Percentiles rank a stretch among this genome's conserved stretches.
These are phyloP conservation scores for Chlamydomonas eustigma DNA, from an alignment of 139 green algal species.

Conservation along the genomic window DNA sequence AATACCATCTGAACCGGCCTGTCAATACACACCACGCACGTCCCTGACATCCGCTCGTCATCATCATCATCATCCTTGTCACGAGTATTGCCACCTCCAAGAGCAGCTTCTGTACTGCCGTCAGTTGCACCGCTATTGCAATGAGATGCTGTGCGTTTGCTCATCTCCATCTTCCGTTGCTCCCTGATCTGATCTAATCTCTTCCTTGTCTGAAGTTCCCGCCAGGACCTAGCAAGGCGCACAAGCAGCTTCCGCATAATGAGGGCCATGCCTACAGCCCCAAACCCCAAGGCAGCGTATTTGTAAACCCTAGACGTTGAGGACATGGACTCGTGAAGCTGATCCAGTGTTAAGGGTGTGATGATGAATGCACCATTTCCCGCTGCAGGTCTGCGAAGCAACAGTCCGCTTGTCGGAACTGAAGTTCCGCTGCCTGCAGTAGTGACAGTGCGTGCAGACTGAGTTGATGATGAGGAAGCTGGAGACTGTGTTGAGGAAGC, in stretches of 20 bases:
- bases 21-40: slow-evolving; percentile 33
- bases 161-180: neutral
- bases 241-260: neutral
- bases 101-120: too few species aligned
- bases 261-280: neutral
- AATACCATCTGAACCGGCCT: slow-evolving; percentile 22
- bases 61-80: neutral
- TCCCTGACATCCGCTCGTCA: slow-evolving; percentile 9
- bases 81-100: too few species aligned
- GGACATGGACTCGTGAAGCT: slow-evolving; percentile 21
- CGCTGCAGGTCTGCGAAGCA: slow-evolving; percentile 46
- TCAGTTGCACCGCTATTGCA: too few species aligned
- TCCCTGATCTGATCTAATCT: neutral
- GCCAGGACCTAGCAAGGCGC: neutral
- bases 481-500: too few species aligned
- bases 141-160: neutral
- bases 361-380: slow-evolving; percentile 26
- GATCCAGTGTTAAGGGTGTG: slow-evolving; percentile 29
- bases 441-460: too few species aligned
- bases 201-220: neutral
- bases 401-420: too few species aligned
- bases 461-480: too few species aligned
- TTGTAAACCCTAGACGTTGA: slow-evolving; percentile 1
- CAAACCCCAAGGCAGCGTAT: neutral
- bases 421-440: too few species aligned